Conservation (phyloP, 2,329 filamentous ascomycete species). For the Colletotrichum sp. region DNA sequence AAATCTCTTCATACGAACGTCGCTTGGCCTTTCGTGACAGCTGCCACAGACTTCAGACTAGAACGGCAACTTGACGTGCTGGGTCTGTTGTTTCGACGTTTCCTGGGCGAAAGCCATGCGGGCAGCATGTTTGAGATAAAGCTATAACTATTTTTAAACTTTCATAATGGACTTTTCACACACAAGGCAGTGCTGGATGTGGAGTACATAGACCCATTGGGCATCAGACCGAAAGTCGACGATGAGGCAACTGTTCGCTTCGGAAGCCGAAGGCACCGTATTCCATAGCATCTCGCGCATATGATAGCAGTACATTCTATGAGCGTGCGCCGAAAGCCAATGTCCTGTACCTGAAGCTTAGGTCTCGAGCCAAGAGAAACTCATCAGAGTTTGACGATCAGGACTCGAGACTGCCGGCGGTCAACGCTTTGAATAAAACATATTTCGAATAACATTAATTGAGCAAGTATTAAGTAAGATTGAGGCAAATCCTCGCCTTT, state of each 20-base stretch:
- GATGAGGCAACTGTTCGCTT: not conserved
- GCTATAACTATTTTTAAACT: slow-evolving; percentile 8
- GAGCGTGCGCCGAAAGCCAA: not conserved
- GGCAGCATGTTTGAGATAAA: not conserved
- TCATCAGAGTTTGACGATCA: not conserved
- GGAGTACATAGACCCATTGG: not conserved
- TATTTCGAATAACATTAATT: not conserved
- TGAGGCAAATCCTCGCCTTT: not conserved
- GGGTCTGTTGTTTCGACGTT: not conserved
- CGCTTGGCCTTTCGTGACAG: not conserved
- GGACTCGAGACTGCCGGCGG: not conserved
- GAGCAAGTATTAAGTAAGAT: not conserved
- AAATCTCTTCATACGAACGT: not conserved
- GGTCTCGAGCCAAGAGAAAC: not conserved
- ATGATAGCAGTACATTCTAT: not conserved
- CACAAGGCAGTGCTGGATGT: slow-evolving; percentile 4
- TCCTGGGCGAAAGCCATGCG: too few relatives aligned
- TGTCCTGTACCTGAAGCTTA: not conserved
- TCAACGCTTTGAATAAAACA: not conserved
- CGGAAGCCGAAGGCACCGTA: not conserved
- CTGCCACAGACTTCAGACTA: not conserved
- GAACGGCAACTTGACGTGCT: not conserved
- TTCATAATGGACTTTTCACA: not conserved
- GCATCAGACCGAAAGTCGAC: not conserved
- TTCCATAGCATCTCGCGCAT: not conserved